Evolutionary conservation across 371 early-diverging fungal genomes (phyloP), one percentile per base, ranked within the genome.

Genomic region (Conidiobolus incongruus): DNA sequence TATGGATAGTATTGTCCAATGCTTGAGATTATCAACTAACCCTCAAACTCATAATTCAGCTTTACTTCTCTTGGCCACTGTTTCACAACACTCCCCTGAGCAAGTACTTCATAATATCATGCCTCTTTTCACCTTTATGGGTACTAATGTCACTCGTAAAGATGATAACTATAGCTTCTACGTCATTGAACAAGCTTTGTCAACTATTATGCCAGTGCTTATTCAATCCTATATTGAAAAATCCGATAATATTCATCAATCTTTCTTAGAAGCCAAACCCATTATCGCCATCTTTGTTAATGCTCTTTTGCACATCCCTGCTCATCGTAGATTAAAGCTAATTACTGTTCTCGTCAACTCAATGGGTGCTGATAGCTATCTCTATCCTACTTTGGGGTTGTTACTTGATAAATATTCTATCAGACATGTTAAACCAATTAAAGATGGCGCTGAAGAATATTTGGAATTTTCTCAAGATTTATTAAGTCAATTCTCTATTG

Each of bases 121-220:
- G 83, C 85, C 90, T 16, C 75, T 93, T 23, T 93, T 95, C 53
- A 95, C 92, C 6, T 93, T 93, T 53, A 89, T 95, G 94, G 92
- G 93, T n/a, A 84, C 85, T 38, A 89, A 82, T 50, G 79, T 88
- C 0, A 50, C 92, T 45, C 77, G 84, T 12, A 87, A 88, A 58
- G 94, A 95, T 58, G 94, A 95, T 56, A 77, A 77, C 50, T 93
- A 88, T 69, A 81, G 79, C 48, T 88, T 90, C 79, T 79, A 81
- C 46, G 89, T 93, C 7, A 90, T 95, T 51, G 79, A 81, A 45
- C 80, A 81, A 53, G 81, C 85, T 1, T 55, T 94, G 35, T 77
- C 77, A 47, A 80, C 79, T 50, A 75, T 94, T 30, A 61, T 94
- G 19, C 92, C 92, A 17, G 70, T 85, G 4, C 62, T 92, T 47